Conservation (phyloP, 169 alveolate genomes). For the Plasmodium reichenowi region DNA sequence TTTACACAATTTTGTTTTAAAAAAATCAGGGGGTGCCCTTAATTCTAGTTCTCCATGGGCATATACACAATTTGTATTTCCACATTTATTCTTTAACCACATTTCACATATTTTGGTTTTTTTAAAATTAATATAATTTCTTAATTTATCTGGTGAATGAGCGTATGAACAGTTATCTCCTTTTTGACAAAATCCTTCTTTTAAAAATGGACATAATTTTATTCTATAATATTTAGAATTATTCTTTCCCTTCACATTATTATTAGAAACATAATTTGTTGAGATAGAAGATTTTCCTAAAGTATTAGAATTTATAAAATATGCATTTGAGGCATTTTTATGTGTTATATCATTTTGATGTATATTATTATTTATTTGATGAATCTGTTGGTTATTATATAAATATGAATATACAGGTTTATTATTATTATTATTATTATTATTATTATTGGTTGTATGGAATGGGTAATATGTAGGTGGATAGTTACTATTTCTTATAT, state of each 20-base stretch:
- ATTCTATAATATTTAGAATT: constrained; percentile 54
- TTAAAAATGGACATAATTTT: constrained; percentile 53
- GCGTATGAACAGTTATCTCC: constrained; percentile 69
- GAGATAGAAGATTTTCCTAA: no score
- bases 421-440: no score
- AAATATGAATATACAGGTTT: no score
- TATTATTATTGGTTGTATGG: no score
- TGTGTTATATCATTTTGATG: no score
- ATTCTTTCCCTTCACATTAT: constrained; percentile 12
- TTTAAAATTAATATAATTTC: constrained; percentile 24
- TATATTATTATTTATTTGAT: no score
- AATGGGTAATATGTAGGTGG: no score
- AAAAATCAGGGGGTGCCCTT: constrained; percentile 81
- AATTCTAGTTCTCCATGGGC: constrained; percentile 86
- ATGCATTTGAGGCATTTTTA: no score
- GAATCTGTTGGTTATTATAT: no score
- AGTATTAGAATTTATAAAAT: no score
- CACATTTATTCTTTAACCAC: constrained; percentile 84
- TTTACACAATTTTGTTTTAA: constrained; percentile 84
- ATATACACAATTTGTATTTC: constrained; percentile 80
- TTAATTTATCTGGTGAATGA: constrained; percentile 33
- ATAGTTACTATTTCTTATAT: no score
- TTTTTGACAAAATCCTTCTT: constrained; percentile 50
- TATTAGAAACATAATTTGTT: background rate
- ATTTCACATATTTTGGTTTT: constrained; percentile 81